Conservation (phyloP, 176 grass and related monocot species). For the Raddia guianensis region DNA sequence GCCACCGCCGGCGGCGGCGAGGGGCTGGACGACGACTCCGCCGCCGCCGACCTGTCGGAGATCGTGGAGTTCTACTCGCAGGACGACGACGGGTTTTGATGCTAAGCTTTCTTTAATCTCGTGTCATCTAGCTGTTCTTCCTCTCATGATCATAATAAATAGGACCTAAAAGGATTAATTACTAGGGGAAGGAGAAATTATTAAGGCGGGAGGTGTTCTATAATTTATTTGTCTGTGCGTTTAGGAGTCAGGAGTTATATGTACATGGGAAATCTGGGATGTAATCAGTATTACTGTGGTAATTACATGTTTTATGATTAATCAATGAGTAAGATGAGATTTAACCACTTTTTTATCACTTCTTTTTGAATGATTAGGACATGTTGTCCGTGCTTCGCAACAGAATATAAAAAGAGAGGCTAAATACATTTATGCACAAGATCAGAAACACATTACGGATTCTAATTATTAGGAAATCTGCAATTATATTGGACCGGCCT, state of each 20-base stretch:
- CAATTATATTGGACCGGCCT: no score
- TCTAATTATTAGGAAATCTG: no score
- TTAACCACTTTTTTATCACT: no score
- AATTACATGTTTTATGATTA: not conserved
- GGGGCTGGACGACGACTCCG: not conserved
- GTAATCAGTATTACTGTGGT: not conserved
- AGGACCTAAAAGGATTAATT: not conserved
- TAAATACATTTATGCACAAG: no score
- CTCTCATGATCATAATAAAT: not conserved
- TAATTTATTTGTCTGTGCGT: not conserved
- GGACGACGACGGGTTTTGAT: slow-evolving; percentile 32
- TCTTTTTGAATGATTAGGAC: no score
- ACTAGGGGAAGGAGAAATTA: not conserved
- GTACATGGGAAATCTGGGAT: not conserved
- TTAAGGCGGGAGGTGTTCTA: not conserved
- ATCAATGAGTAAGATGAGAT: not conserved
- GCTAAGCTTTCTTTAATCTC: not conserved
- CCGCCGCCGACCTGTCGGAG: slow-evolving; percentile 48
- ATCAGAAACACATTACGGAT: no score
- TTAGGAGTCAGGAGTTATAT: not conserved
- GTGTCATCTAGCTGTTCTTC: not conserved
- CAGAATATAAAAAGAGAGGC: no score
- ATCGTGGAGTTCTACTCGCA: slow-evolving; percentile 85
- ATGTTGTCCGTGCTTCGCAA: no score
- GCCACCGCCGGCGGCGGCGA: slow-evolving; percentile 25